These are phyloP conservation scores for Candida tropicalis DNA, from an alignment of 1,139 yeast species.

Conservation along the genomic window DNA sequence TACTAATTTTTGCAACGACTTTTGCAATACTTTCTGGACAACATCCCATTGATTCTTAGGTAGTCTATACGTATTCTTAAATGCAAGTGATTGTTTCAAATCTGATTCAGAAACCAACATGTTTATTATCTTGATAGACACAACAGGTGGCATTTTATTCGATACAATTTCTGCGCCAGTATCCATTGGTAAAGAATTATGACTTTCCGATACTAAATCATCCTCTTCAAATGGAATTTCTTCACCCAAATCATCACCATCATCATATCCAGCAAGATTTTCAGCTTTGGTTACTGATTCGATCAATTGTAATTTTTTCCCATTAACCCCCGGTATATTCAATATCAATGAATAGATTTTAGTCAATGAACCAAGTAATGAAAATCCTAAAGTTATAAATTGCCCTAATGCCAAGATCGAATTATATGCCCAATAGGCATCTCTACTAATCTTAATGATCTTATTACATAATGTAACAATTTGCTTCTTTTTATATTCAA, in stretches of 20 bases:
- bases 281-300: not conserved
- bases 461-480: constrained; percentile 31
- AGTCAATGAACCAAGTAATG: constrained; percentile 61
- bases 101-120: not conserved
- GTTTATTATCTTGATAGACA: not conserved
- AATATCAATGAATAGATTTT: constrained; percentile 41
- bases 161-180: too few species aligned
- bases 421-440: constrained; percentile 60
- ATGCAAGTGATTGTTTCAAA: not conserved
- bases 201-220: too few species aligned
- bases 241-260: constrained; percentile 31
- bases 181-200: too few species aligned
- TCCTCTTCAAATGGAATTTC: constrained; percentile 19
- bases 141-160: constrained; percentile 3
- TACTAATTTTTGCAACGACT: not conserved
- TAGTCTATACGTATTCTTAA: not conserved
- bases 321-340: constrained; percentile 20
- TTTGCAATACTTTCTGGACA: not conserved
- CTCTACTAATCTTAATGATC: constrained; percentile 43
- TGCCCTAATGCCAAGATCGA: constrained; percentile 76
- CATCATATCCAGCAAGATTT: constrained; percentile 10
- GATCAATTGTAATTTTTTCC: not conserved
- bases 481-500: constrained; percentile 18
- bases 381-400: constrained; percentile 72
- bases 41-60: constrained; percentile 2